Evolutionary conservation across 108 stramenopile species (phyloP).

Genomic region (Stephanodiscus minutulus): DNA sequence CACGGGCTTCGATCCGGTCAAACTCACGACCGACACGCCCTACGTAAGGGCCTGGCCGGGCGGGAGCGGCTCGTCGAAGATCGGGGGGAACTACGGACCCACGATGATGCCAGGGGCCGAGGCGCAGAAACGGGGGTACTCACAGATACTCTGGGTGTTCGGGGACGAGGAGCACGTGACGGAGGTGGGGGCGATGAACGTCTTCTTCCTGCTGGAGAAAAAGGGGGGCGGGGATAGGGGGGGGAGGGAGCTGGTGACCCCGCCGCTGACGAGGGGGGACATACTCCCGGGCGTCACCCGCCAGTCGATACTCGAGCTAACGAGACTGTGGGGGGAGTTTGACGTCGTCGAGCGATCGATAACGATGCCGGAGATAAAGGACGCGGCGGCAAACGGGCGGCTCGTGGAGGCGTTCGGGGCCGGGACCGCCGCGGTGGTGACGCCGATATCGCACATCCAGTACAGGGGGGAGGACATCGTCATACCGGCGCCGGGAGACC

Average conservation of each 20-base stretch:
- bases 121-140: constrained; percentile 81
- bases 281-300: constrained; percentile 96
- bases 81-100: constrained; percentile 96
- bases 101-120: constrained; percentile 86
- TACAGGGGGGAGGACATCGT: constrained; percentile 64
- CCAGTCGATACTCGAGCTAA: constrained; percentile 79
- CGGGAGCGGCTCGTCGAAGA: constrained; percentile 88
- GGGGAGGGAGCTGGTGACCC: constrained; percentile 84
- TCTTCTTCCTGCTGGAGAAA: constrained; percentile 86
- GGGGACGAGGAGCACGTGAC: constrained; percentile 89
- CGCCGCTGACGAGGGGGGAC: constrained; percentile 90
- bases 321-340: constrained; percentile 76
- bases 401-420: constrained; percentile 94
- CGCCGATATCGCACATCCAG: constrained; percentile 83
- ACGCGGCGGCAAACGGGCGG: constrained; percentile 75
- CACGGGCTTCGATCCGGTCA: constrained; percentile 92
- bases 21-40: constrained; percentile 80
- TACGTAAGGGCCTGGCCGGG: constrained; percentile 97
- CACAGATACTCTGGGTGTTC: constrained; percentile 94
- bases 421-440: constrained; percentile 96
- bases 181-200: constrained; percentile 98
- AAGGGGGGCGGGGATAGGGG: constrained; percentile 42
- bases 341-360: constrained; percentile 76
- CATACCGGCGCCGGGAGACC: no score
- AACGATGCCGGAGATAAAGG: constrained; percentile 82